Base-by-base conservation (phyloP, 768 basidiomycete species). In the Coprinellus aureogranulatus region DNA sequence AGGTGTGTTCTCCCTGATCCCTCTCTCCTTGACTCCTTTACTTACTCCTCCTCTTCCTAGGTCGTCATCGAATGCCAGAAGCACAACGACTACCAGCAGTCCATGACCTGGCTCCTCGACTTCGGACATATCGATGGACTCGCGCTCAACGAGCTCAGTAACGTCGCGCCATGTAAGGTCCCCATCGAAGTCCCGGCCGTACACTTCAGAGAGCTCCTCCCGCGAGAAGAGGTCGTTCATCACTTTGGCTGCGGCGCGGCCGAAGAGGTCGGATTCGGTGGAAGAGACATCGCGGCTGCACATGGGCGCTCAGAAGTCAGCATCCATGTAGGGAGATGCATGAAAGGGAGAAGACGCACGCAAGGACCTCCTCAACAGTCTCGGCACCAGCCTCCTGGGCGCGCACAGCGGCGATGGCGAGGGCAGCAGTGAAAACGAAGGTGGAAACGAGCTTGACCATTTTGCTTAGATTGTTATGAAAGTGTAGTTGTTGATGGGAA, bases 41-140 rank as follows among this genome's bases (percentile, higher is more conserved):
- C 16, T 18, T 44, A 14, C 11, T 3, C 26, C n/a, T 27, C 27
- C 18, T 11, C 8, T n/a, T 2, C 42, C 2, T 54, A 87, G 85
- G 88, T 89, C 37, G 84, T 97, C 53, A 80, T 95, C 57, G 95
- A 98, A 67, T 94, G 92, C 68, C 94, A 97, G 73, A 87, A 88
- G 66, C 94, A 96, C 72, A 80, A 87, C 53, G 89, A 96, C 68
- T 98, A 97, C 72, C 91, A 94, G 64, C 85, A 86, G 57, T 83
- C 85, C 9, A 77, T 93, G 47, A 75, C 74, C n/a, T 92, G 91
- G 49, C 28, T 57, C 56, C 34, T 58, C 51, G 42, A 58, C 22
- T 22, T 18, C 16, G 41, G 14, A 16, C 16, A 44, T 22, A n/a
- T 56, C 55, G 55, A 56, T 10, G 14, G 34, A 34, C 45, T 56